phyloP scores from a whole-genome alignment of 805 yeast genomes.

The Yarrowia yakushimensis region DNA sequence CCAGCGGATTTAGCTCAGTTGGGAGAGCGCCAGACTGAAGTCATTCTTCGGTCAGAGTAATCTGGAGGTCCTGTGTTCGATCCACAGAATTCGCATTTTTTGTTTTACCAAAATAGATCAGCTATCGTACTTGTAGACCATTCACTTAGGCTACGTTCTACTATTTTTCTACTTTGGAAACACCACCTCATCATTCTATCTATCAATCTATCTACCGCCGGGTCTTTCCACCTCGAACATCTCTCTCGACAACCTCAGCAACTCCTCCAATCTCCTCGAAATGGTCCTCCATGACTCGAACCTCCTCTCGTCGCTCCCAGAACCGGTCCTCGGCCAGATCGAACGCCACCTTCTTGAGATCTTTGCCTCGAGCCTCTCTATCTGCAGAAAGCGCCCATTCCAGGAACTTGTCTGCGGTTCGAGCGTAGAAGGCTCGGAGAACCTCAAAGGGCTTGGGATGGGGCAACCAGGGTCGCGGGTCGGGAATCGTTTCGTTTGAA shows the following conservation, averaged over 20 bases:
- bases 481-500: slow-evolving; percentile 68
- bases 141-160: no score
- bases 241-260: slow-evolving; percentile 79
- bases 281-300: slow-evolving; percentile 82
- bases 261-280: slow-evolving; percentile 89
- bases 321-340: slow-evolving; percentile 91
- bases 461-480: slow-evolving; percentile 93
- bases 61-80: slow-evolving; percentile 84
- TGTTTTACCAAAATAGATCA: no score
- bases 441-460: slow-evolving; percentile 93
- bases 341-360: slow-evolving; percentile 81
- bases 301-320: slow-evolving; percentile 98
- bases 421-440: slow-evolving; percentile 75
- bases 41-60: slow-evolving; percentile 29
- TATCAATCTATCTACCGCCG: neutral
- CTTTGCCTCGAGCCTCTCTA: slow-evolving; percentile 82
- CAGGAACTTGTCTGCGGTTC: slow-evolving; percentile 81
- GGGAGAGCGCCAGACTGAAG: slow-evolving; percentile 44
- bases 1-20: slow-evolving; percentile 37
- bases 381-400: slow-evolving; percentile 91
- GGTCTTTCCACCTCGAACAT: slow-evolving; percentile 33
- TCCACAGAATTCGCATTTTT: slow-evolving; percentile 51
- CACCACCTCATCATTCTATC: no score
- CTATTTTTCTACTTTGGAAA: no score
- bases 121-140: no score